phyloP scores from a whole-genome alignment of 306 rosid species.

The Crotalaria pallida region DNA sequence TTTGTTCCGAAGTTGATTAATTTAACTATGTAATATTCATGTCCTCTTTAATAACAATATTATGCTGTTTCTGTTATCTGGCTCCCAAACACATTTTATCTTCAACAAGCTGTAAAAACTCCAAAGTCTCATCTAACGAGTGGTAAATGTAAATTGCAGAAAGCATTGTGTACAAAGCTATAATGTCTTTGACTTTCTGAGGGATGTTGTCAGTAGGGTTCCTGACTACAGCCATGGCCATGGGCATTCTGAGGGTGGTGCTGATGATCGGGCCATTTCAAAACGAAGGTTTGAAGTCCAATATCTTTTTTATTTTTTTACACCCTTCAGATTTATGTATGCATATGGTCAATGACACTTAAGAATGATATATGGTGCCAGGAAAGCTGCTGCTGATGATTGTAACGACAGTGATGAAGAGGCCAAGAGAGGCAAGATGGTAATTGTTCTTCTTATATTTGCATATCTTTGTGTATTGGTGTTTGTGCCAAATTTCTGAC shows the following conservation, averaged over 20 bases:
- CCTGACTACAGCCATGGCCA: conserved; percentile 75
- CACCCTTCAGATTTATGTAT: neutral
- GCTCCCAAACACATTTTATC: neutral
- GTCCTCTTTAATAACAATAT: neutral
- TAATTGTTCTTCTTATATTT: conserved; percentile 29
- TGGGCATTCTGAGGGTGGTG: conserved; percentile 77
- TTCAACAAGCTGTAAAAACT: neutral
- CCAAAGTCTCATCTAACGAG: conserved; percentile 12
- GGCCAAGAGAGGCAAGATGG: conserved; percentile 85
- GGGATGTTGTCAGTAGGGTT: conserved; percentile 74
- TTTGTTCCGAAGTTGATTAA: neutral
- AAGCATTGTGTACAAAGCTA: conserved; percentile 77
- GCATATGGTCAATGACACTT: neutral
- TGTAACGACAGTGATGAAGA: conserved; percentile 81
- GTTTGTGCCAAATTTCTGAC: neutral
- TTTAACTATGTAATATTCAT: neutral
- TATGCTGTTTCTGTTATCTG: neutral
- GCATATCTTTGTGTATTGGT: neutral
- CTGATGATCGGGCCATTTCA: conserved; percentile 62
- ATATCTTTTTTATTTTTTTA: neutral
- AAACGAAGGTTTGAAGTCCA: conserved; percentile 63
- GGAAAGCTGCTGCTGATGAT: conserved; percentile 77
- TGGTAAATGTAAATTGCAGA: conserved; percentile 49
- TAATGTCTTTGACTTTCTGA: conserved; percentile 83
- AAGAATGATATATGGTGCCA: conserved; percentile 25